Conservation (phyloP, 495 filamentous ascomycete genomes). For the Evernia prunastri region DNA sequence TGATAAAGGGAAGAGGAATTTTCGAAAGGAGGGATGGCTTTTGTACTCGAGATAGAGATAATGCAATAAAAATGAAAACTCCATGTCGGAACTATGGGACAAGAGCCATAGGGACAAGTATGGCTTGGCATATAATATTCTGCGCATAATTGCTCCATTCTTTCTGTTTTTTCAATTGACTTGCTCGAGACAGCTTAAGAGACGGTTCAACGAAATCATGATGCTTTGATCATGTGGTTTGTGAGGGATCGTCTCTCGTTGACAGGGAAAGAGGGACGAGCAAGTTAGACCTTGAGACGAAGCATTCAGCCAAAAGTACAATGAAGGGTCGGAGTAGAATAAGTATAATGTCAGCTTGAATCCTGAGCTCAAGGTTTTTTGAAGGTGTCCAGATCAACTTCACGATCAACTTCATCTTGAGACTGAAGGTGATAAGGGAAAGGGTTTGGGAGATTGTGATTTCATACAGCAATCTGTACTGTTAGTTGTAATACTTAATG, state of each 20-base stretch:
- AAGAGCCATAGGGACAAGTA: neutral
- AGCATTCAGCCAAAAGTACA: neutral
- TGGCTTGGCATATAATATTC: neutral
- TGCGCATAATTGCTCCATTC: neutral
- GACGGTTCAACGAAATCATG: neutral
- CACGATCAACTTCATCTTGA: too few species aligned
- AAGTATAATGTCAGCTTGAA: too few species aligned
- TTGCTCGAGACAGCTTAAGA: neutral
- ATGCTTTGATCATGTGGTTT: neutral
- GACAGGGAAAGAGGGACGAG: neutral
- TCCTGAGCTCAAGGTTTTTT: too few species aligned
- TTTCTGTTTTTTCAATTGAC: neutral
- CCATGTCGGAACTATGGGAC: neutral
- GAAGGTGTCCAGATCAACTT: too few species aligned
- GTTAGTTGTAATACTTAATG: too few species aligned
- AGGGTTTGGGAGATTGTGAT: too few species aligned
- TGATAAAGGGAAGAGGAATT: neutral
- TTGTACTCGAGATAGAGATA: neutral
- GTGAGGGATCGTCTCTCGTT: neutral
- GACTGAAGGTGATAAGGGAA: too few species aligned
- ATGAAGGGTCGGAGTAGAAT: neutral
- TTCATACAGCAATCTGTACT: too few species aligned
- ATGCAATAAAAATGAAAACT: neutral
- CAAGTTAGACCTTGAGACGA: neutral
- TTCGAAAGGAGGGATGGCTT: neutral